Percentiles rank a stretch among this genome's conserved stretches.
Evolutionary conservation across 2,329 filamentous ascomycete species (phyloP).

Genomic region (Microcera coccophila): DNA sequence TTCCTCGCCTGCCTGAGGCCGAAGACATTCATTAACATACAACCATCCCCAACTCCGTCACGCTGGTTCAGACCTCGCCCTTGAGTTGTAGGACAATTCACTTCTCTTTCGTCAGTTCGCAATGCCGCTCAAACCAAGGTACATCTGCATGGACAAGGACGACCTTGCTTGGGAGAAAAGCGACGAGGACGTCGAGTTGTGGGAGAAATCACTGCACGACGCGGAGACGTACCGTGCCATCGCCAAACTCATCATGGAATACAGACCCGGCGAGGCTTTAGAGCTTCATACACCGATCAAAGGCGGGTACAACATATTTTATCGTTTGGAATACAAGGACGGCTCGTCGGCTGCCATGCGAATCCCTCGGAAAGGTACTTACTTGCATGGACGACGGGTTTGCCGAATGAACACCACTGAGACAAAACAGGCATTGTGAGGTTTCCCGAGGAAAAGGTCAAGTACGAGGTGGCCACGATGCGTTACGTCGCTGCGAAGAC

Average conservation of each 20-base stretch:
- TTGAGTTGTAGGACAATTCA: no score
- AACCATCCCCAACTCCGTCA: no score
- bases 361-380: not conserved
- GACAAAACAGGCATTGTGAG: constrained; percentile 16
- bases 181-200: constrained; percentile 16
- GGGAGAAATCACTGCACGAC: constrained; percentile 14
- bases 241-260: constrained; percentile 15
- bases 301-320: not conserved
- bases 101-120: no score
- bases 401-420: no score
- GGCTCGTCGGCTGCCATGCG: not conserved
- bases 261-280: constrained; percentile 15
- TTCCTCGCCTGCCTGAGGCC: no score
- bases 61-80: no score
- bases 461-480: constrained; percentile 35
- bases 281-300: constrained; percentile 11
- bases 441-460: constrained; percentile 35
- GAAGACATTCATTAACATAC: no score
- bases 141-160: constrained; percentile 16
- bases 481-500: constrained; percentile 31
- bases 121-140: constrained; percentile 10
- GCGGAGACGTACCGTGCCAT: constrained; percentile 12
- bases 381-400: no score
- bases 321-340: not conserved
- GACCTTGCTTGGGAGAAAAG: constrained; percentile 21